phyloP scores from a whole-genome alignment of 106 monocot genomes.

The Ottelia alismoides region DNA sequence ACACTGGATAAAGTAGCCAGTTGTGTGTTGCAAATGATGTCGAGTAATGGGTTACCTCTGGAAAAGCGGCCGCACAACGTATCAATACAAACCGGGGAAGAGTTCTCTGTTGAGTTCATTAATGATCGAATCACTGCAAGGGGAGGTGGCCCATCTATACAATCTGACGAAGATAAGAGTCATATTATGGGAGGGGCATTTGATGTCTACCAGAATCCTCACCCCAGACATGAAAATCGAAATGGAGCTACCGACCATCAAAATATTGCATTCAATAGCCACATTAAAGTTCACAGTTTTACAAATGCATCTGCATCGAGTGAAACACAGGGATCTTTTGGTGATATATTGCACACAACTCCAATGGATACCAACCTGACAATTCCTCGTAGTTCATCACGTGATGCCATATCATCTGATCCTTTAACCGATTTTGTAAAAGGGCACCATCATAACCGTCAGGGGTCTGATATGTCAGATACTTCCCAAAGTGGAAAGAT shows the following conservation, averaged over 20 bases:
- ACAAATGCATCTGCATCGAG: constrained; percentile 2
- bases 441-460: constrained; percentile 8
- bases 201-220: background rate
- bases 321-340: constrained; percentile 5
- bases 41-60: too few relatives aligned
- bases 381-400: constrained; percentile 1
- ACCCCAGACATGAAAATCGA: background rate
- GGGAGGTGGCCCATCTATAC: constrained; percentile 11
- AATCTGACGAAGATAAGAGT: constrained; percentile 15
- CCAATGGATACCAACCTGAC: constrained; percentile 10
- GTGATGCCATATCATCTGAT: constrained; percentile 12
- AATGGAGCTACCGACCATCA: background rate
- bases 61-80: constrained; percentile 27
- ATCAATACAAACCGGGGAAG: constrained; percentile 58
- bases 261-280: constrained; percentile 32
- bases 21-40: too few relatives aligned
- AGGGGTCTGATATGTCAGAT: constrained; percentile 14
- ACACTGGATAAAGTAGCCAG: too few relatives aligned
- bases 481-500: constrained; percentile 37
- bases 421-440: constrained; percentile 8
- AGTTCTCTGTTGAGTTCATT: constrained; percentile 49
- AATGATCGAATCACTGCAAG: constrained; percentile 35
- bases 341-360: constrained; percentile 4
- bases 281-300: constrained; percentile 19
- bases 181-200: background rate